phyloP scores from a whole-genome alignment of 495 filamentous ascomycete species.

The Bacidia rubella region DNA sequence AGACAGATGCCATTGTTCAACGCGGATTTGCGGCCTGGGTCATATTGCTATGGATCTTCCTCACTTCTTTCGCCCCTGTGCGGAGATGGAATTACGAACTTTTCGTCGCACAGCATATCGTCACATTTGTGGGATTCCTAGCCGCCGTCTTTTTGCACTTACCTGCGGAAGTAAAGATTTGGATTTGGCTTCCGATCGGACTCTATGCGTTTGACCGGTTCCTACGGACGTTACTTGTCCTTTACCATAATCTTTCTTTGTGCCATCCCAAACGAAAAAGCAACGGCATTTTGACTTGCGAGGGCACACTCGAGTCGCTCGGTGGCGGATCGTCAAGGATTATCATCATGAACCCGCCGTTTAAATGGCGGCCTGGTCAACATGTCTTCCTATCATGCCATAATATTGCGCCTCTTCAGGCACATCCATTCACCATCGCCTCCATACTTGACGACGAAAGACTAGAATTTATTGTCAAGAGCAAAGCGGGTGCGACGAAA shows the following conservation, averaged over 20 bases:
- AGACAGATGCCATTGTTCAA: conserved; percentile 48
- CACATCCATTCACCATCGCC: conserved; percentile 73
- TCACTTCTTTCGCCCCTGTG: conserved; percentile 55
- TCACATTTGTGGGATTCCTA: conserved; percentile 51
- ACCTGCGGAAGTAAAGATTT: conserved; percentile 35
- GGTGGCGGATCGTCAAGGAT: conserved; percentile 52
- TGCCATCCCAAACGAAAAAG: conserved; percentile 21
- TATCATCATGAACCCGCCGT: conserved; percentile 52
- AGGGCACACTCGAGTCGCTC: conserved; percentile 49
- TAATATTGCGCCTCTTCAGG: conserved; percentile 51
- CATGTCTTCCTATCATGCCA: conserved; percentile 68
- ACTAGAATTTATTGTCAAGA: conserved; percentile 60
- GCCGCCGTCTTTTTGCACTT: conserved; percentile 50
- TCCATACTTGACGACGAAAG: conserved; percentile 41
- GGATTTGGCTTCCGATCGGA: conserved; percentile 57
- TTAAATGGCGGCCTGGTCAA: conserved; percentile 65
- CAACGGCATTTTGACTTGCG: conserved; percentile 23
- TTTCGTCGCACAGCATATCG: conserved; percentile 69
- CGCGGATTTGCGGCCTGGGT: conserved; percentile 64
- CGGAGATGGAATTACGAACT: conserved; percentile 61
- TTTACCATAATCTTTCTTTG: conserved; percentile 55
- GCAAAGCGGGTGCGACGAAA: conserved; percentile 56
- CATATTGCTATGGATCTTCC: conserved; percentile 55
- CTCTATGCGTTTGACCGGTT: conserved; percentile 58
- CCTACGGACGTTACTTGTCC: conserved; percentile 32